Conservation (phyloP, 768 basidiomycete species). For the Termitomyces sp. region DNA sequence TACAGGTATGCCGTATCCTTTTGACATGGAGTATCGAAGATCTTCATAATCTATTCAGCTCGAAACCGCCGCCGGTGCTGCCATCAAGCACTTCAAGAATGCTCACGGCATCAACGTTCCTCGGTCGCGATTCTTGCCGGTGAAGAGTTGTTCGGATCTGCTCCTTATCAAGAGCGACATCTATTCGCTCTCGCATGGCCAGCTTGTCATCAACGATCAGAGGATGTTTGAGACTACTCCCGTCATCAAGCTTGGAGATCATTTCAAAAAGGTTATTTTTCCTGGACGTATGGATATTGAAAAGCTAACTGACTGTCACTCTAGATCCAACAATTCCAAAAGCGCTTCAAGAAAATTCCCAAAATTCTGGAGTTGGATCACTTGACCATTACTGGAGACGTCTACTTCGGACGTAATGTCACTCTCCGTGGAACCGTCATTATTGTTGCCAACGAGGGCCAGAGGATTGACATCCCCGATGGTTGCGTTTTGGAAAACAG, state of each 20-base stretch:
- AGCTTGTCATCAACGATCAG: slow-evolving; percentile 77
- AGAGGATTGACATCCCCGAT: slow-evolving; percentile 80
- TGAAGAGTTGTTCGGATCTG: slow-evolving; percentile 84
- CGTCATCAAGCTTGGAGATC: slow-evolving; percentile 95
- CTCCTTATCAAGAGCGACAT: slow-evolving; percentile 90
- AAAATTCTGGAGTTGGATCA: slow-evolving; percentile 90
- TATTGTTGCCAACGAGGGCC: slow-evolving; percentile 79
- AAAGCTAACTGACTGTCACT: neutral
- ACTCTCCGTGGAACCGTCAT: slow-evolving; percentile 90
- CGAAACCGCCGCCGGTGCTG: slow-evolving; percentile 91
- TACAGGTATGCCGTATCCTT: slow-evolving; percentile 48
- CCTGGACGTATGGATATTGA: neutral
- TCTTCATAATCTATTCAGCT: slow-evolving; percentile 38
- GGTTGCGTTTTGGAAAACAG: slow-evolving; percentile 75
- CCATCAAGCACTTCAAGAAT: slow-evolving; percentile 90
- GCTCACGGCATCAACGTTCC: slow-evolving; percentile 96
- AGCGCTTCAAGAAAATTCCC: slow-evolving; percentile 93
- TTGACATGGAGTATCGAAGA: neutral
- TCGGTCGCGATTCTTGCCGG: slow-evolving; percentile 89
- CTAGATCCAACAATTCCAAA: slow-evolving; percentile 85
- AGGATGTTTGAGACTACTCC: slow-evolving; percentile 86
- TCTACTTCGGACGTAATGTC: slow-evolving; percentile 84
- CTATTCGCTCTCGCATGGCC: slow-evolving; percentile 87
- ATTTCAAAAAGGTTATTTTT: slow-evolving; percentile 83
- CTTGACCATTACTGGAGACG: slow-evolving; percentile 89